Evolutionary conservation across 2,329 filamentous ascomycete species (phyloP), one percentile per base, ranked within the genome.

Genomic region (Penicillium palitans): DNA sequence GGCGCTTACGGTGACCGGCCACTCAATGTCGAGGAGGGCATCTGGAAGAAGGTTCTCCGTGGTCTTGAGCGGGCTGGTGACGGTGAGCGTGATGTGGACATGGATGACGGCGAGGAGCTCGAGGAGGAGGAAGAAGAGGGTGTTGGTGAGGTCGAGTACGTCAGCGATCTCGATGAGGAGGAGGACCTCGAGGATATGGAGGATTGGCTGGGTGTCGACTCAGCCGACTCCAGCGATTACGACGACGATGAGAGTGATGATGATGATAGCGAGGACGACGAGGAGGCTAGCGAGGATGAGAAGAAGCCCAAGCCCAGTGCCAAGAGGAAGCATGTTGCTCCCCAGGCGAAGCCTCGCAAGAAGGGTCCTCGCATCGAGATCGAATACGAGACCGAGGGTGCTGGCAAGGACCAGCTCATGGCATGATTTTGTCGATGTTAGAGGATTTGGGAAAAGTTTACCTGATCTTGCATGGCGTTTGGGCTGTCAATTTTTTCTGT

Each of bases 11-110:
- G 95, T 55, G 93, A 98, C 69, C 87, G 91, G 73, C 95, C 95
- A 42, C 82, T 99, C 65, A 99, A 99, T 73, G 93, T 96, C 52
- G 95, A 96, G 75, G 92, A 97, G 75, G 84, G 85, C 15, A 91
- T 99, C 61, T 99, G 95, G 95, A 96, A 96, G 84, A 96, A 93
- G 84, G 95, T 99, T 8, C 86, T 99, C 67, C 87, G 88, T 61
- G 91, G 91, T 4, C 83, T 99, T 76, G 95, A 99, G 83, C 85
- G 90, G 67, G 89, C 89, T 68, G 93, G 93, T 59, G 87, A 96
- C 70, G 93, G 89, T 45, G 82, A 85, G 63, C 83, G 91, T 55
- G 93, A 97, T 74, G 86, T 92, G 78, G 93, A 98, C 74, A 76
- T 95, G 74, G 93, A 97, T 73, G 87, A 93, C 67, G 93, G 93